Evolutionary conservation across 2,329 filamentous ascomycete genomes (phyloP), one percentile per base, ranked within the genome.

Genomic region (Helicocarpus griseus): DNA sequence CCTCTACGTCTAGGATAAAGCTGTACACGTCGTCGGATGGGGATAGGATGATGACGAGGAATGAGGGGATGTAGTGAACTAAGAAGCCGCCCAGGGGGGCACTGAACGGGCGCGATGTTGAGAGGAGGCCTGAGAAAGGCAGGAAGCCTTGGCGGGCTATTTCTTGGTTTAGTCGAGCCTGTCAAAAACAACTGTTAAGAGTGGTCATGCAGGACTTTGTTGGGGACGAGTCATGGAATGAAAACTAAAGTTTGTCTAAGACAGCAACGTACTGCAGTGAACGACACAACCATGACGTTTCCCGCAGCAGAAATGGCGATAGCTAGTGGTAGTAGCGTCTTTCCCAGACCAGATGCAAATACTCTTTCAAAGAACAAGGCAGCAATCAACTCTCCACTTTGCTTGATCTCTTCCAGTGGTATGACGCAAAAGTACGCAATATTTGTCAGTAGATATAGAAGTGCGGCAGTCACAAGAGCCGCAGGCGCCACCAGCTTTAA

Each of bases 251-350:
- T n/a, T 21, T 14, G 19, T 19, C n/a, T n/a, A 46, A 31, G 5
- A 28, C 54, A n/a, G 4, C 29, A 24, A 65, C 75, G 59, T 71
- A 85, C 83, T 64, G 83, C 65, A 1, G 82, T 76, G 63, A 87
- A 88, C 0, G 81, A 81, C 2, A 85, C 82, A 0, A 86, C 82
- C 77, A 88, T 82, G 13, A 88, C 83, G 61, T 88, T 88, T 0
- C 84, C 85, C 1, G 75, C 78, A 0, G 82, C 83, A 1, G 82
- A 86, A 22, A 86, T 67, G 0, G 84, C 84, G 31, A 88, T 81
- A 0, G 80, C 68, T 6, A 41, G 22, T 4, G 49, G 31, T 11
- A 51, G 31, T 26, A 31, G n/a, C 6, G 22, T 28, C 11, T 22
- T 41, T 14, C 46, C 46, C 21, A 39, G 17, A 9, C 39, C 29